Evolutionary conservation across 2,329 filamentous ascomycete species (phyloP), one percentile per base, ranked within the genome.

Genomic region (Alternaria conjuncta): DNA sequence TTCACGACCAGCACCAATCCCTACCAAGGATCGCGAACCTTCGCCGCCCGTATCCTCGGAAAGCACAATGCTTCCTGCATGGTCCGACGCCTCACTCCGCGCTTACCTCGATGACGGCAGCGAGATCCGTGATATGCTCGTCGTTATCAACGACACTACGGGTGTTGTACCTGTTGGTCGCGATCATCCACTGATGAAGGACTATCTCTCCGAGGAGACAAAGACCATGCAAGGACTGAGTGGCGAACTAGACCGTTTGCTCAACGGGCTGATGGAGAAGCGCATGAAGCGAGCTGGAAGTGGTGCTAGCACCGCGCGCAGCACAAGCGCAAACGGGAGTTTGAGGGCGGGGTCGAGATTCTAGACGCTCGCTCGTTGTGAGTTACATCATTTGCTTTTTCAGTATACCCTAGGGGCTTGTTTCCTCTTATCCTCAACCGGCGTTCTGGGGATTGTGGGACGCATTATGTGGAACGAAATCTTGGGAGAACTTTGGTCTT

Each of bases 91-190:
- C 60, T 92, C 89, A 71, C 86, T 99, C 26, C 89, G 93, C 63
- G 90, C 92, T 13, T 99, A 97, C 81, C 91, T 98, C 73, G 95
- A 98, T 70, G 93, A 96, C 70, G 89, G 93, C 64, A 90, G 90
- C 32, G 93, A 97, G 67, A 93, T 99, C 70, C 89, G 93, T 55
- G 95, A 99, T 77, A 87, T 98, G 77, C 86, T 98, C 55, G 87
- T 94, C 41, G 92, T 99, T 64, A 93, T 99, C 26, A 94, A 97
- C 76, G 94, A 98, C 81, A 97, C 94, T 78, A 92, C 89, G 13
- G 92, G 94, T 63, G 89, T 96, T 15, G 87, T 89, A 45, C 92
- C 93, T 18, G 92, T 91, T 8, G 88, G 91, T 1, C 86, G 88
- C n/a, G 93, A 97, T 61, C 94, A 98, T 78, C 95, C 95, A 0